These are phyloP conservation scores for Eucalyptus leucophloia DNA, from an alignment of 345 rosid species.

Conservation along the genomic window DNA sequence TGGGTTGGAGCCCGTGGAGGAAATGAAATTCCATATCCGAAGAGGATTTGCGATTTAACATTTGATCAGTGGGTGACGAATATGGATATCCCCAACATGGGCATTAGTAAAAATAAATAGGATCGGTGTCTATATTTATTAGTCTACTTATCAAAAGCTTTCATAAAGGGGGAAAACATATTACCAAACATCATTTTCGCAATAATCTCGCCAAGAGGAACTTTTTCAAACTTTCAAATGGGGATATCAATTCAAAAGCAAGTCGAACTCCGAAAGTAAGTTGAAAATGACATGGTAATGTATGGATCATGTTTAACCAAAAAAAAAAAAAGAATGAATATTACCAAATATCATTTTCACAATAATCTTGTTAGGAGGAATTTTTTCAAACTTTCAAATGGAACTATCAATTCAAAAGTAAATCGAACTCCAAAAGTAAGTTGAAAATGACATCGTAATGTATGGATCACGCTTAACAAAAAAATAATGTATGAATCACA, in stretches of 20 bases:
- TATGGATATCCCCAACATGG: neutral
- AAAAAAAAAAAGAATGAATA: no score
- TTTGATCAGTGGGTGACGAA: neutral
- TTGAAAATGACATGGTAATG: neutral
- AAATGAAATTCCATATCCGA: neutral
- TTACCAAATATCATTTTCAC: neutral
- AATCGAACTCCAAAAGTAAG: neutral
- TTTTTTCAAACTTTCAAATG: no score
- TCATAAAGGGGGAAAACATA: neutral
- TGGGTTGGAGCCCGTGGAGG: neutral
- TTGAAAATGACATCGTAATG: neutral
- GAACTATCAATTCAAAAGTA: neutral
- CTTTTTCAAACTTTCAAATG: neutral
- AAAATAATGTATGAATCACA: neutral
- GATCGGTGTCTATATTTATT: neutral
- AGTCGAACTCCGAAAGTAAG: neutral
- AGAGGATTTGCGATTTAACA: neutral
- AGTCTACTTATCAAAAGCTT: neutral
- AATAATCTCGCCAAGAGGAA: neutral
- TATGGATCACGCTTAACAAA: neutral
- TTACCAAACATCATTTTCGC: neutral
- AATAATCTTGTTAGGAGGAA: fast-evolving
- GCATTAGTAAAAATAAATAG: neutral
- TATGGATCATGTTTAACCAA: neutral
- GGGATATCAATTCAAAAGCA: neutral